These are phyloP conservation scores for Stemphylium beticola DNA, from an alignment of 2,329 filamentous ascomycete genomes.

Conservation along the genomic window DNA sequence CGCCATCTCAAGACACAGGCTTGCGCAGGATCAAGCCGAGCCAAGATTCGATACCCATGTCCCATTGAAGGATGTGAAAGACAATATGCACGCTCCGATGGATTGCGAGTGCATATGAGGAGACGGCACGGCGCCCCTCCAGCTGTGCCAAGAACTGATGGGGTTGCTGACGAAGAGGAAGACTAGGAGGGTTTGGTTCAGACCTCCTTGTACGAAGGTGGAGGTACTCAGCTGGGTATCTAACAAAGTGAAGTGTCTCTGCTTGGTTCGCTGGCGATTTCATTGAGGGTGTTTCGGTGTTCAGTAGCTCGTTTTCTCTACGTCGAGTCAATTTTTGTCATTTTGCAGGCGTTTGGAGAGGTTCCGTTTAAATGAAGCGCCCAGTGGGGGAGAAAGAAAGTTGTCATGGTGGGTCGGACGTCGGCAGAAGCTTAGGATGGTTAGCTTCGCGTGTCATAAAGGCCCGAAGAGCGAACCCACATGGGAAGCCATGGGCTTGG, in stretches of 20 bases:
- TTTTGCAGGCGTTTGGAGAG: neutral
- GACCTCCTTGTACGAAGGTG: neutral
- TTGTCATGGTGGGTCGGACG: neutral
- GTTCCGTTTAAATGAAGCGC: no score
- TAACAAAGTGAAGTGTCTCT: neutral
- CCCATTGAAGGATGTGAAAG: constrained; percentile 26
- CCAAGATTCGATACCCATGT: constrained; percentile 24
- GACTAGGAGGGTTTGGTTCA: neutral
- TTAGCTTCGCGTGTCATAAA: neutral
- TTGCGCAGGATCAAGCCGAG: constrained; percentile 24
- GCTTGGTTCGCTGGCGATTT: no score
- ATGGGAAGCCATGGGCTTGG: neutral
- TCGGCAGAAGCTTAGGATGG: neutral
- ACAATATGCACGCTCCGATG: constrained; percentile 37
- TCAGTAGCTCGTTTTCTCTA: no score
- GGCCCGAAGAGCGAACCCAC: neutral
- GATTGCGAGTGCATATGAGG: constrained; percentile 25
- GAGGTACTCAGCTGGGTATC: neutral
- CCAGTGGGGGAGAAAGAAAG: neutral
- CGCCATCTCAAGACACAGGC: constrained; percentile 35
- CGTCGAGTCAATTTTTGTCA: neutral
- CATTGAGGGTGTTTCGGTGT: no score
- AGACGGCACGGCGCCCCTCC: constrained; percentile 22
- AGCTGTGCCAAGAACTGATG: neutral
- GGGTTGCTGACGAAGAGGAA: constrained; percentile 1